These are phyloP conservation scores for Hymenoscyphus scutula DNA, from an alignment of 2,329 filamentous ascomycete species.

Conservation along the genomic window DNA sequence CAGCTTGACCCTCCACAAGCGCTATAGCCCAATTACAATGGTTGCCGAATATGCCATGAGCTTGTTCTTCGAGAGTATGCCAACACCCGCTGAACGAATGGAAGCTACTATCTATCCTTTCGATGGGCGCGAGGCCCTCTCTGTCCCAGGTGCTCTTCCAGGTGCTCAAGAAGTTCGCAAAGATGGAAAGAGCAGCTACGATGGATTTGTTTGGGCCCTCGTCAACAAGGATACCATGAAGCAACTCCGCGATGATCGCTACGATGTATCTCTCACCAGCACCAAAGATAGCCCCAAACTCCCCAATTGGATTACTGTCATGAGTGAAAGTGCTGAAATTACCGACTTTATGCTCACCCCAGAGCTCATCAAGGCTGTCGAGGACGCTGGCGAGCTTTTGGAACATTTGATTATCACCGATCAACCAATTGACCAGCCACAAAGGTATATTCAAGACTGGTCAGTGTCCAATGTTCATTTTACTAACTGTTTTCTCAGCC, in stretches of 20 bases:
- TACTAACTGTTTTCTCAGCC: slow-evolving; percentile 44
- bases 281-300: slow-evolving; percentile 93
- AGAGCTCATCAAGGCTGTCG: slow-evolving; percentile 79
- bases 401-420: slow-evolving; percentile 89
- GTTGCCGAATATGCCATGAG: slow-evolving; percentile 66
- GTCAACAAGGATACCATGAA: slow-evolving; percentile 97
- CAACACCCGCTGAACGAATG: slow-evolving; percentile 66
- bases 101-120: slow-evolving; percentile 84
- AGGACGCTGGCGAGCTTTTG: slow-evolving; percentile 73
- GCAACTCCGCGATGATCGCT: slow-evolving; percentile 83
- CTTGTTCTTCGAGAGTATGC: slow-evolving; percentile 78
- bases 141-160: slow-evolving; percentile 63
- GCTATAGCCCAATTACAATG: slow-evolving; percentile 32
- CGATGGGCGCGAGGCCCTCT: slow-evolving; percentile 82
- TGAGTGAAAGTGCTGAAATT: slow-evolving; percentile 96
- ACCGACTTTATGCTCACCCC: slow-evolving; percentile 82
- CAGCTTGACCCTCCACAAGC: slow-evolving; percentile 40
- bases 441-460: slow-evolving; percentile 58
- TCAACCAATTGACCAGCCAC: slow-evolving; percentile 83
- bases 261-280: slow-evolving; percentile 87
- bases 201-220: slow-evolving; percentile 91
- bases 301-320: slow-evolving; percentile 84
- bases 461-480: neutral
- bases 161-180: slow-evolving; percentile 56
- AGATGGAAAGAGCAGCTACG: slow-evolving; percentile 67